phyloP scores from a whole-genome alignment of 129 eudicot genomes.

The Tagetes patula region DNA sequence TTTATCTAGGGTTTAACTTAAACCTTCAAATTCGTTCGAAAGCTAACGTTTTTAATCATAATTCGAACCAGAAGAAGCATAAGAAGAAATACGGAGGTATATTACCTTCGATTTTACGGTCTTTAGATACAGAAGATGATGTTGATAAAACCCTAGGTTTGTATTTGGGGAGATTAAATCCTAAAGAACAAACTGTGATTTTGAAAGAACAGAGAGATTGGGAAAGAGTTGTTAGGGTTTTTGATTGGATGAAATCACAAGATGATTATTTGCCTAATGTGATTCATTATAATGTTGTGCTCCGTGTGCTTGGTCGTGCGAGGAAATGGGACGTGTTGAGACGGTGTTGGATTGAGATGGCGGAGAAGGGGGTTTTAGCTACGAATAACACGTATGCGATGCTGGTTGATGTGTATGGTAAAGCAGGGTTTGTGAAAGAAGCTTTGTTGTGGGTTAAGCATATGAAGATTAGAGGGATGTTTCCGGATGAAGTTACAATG shows the following conservation, averaged over 20 bases:
- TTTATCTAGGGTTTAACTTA: constrained; percentile 58
- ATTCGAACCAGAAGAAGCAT: constrained; percentile 32
- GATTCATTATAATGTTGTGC: constrained; percentile 80
- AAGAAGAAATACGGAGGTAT: constrained; percentile 54
- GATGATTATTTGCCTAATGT: constrained; percentile 72
- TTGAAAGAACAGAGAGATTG: constrained; percentile 73
- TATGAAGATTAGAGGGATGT: constrained; percentile 71
- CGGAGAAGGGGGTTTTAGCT: constrained; percentile 57
- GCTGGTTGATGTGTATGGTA: constrained; percentile 91
- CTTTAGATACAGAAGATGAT: constrained; percentile 51
- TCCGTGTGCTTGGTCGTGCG: constrained; percentile 68
- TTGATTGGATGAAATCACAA: constrained; percentile 83
- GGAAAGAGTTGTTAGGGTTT: constrained; percentile 71
- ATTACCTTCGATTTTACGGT: constrained; percentile 52
- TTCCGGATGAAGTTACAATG: constrained; percentile 91
- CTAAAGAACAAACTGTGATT: constrained; percentile 76
- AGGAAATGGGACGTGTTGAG: constrained; percentile 85
- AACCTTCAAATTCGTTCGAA: constrained; percentile 41
- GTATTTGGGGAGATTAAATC: constrained; percentile 56
- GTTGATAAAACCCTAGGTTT: constrained; percentile 53
- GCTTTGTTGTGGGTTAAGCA: constrained; percentile 87
- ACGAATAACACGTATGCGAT: constrained; percentile 70
- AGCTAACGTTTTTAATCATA: constrained; percentile 27
- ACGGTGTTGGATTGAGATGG: constrained; percentile 92
- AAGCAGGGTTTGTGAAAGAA: constrained; percentile 80